phyloP scores from a whole-genome alignment of 2,329 filamentous ascomycete species.

The Emericellopsis cladophorae region DNA sequence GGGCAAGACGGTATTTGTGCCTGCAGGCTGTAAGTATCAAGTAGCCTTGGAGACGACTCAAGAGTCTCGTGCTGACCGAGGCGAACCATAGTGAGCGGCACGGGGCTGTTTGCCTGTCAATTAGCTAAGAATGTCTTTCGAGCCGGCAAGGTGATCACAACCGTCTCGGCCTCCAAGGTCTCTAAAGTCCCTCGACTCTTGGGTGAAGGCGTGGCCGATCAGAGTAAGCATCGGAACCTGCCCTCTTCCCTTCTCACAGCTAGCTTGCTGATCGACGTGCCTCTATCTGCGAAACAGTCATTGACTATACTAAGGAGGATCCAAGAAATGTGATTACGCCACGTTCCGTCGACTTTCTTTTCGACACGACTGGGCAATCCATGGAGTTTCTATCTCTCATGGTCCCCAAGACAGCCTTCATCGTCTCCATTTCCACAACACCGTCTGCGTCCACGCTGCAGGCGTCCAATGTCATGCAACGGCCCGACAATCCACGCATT shows the following conservation, averaged over 20 bases:
- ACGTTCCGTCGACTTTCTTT: constrained; percentile 26
- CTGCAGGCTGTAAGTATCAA: constrained; percentile 9
- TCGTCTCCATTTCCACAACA: constrained; percentile 20
- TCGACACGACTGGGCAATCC: constrained; percentile 24
- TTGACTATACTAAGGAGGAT: constrained; percentile 11
- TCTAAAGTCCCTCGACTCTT: constrained; percentile 20
- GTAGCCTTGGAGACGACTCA: no score
- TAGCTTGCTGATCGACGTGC: not conserved
- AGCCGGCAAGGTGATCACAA: constrained; percentile 29
- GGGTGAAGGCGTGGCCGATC: constrained; percentile 22
- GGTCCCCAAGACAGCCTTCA: constrained; percentile 16
- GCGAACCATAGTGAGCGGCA: constrained; percentile 8
- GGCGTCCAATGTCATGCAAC: constrained; percentile 12
- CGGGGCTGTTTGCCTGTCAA: constrained; percentile 18
- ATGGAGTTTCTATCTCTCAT: constrained; percentile 8
- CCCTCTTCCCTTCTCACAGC: not conserved
- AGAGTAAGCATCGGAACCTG: constrained; percentile 8
- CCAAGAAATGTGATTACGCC: constrained; percentile 13
- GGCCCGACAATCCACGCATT: constrained; percentile 11
- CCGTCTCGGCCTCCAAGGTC: constrained; percentile 28
- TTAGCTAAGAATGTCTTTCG: constrained; percentile 29
- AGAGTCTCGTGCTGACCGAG: no score
- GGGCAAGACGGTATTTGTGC: constrained; percentile 16
- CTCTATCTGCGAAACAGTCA: constrained; percentile 5
- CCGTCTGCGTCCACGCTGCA: constrained; percentile 23